Percentiles rank a stretch among this genome's conserved stretches.
phyloP scores from a whole-genome alignment of 2,329 filamentous ascomycete genomes.

The Stachybotrys chartarum region DNA sequence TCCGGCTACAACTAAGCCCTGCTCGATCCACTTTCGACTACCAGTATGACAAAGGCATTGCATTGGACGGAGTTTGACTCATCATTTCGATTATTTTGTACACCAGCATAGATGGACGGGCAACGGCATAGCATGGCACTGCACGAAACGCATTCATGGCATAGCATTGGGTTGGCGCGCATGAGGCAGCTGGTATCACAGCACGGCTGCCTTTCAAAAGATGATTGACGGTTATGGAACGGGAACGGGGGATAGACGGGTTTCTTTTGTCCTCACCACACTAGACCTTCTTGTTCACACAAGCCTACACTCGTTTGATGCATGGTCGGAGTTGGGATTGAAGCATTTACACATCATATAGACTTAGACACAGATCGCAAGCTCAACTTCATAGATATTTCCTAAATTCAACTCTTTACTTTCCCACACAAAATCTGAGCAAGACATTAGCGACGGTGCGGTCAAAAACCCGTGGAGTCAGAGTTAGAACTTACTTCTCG shows the following conservation, averaged over 20 bases:
- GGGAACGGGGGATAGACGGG: constrained; percentile 7
- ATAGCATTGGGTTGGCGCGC: constrained; percentile 1
- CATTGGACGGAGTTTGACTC: constrained; percentile 10
- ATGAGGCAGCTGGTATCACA: background rate
- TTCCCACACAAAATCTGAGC: constrained; percentile 40
- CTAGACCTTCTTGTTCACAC: constrained; percentile 2
- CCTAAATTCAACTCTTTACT: constrained; percentile 17
- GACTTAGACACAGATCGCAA: background rate
- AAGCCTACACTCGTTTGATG: background rate
- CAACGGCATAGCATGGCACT: background rate
- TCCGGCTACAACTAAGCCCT: constrained; percentile 39
- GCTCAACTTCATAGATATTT: background rate
- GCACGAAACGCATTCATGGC: background rate
- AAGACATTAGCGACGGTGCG: constrained; percentile 1
- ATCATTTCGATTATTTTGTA: constrained; percentile 7
- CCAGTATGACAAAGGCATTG: background rate
- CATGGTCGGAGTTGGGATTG: background rate
- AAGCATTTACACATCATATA: background rate
- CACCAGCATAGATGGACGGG: background rate
- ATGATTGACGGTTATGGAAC: background rate
- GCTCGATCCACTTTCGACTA: background rate
- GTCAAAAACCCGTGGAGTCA: background rate
- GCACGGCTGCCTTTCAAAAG: background rate
- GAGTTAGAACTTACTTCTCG: constrained; percentile 66
- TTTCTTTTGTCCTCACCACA: background rate